Percentiles rank a stretch among this genome's conserved stretches.
phyloP scores from a whole-genome alignment of 139 green algal genomes.

The Chlorella sp. region DNA sequence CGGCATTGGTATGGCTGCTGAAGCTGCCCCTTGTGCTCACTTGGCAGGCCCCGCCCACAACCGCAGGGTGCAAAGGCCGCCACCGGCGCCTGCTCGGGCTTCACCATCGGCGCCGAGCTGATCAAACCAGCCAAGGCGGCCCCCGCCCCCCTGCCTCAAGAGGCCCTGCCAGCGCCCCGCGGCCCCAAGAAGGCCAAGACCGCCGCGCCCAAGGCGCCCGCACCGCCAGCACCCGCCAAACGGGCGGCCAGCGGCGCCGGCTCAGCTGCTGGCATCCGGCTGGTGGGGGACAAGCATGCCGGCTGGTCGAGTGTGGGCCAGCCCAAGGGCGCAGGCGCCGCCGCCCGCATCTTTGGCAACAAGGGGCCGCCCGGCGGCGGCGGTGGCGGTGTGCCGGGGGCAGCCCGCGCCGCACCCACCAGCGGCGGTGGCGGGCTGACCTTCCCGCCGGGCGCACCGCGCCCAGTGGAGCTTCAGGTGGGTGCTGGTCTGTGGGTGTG shows the following conservation, averaged over 20 bases:
- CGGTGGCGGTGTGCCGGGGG: not conserved
- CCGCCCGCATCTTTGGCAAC: not conserved
- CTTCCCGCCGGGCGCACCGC: not conserved
- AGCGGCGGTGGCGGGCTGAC: not conserved
- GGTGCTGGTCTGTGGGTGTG: too few relatives aligned
- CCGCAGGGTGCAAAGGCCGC: too few relatives aligned
- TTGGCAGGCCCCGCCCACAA: too few relatives aligned
- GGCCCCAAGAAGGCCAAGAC: not conserved
- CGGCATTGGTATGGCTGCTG: too few relatives aligned
- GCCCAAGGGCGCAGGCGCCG: not conserved
- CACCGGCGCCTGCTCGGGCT: not conserved
- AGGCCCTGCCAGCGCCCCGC: not conserved
- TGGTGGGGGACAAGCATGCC: not conserved
- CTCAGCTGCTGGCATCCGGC: not conserved
- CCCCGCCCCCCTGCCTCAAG: not conserved
- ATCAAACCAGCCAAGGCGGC: conserved; percentile 15
- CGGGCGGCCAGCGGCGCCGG: not conserved
- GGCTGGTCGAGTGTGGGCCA: not conserved
- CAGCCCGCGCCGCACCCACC: not conserved
- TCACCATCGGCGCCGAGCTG: not conserved
- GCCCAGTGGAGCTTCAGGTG: not conserved
- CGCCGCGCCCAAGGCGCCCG: not conserved
- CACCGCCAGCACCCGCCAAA: not conserved
- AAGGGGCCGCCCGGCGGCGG: not conserved
- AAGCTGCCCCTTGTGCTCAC: too few relatives aligned